Base-by-base conservation (phyloP, 1,139 yeast genomes). In the Magnusiomyces ingens region DNA sequence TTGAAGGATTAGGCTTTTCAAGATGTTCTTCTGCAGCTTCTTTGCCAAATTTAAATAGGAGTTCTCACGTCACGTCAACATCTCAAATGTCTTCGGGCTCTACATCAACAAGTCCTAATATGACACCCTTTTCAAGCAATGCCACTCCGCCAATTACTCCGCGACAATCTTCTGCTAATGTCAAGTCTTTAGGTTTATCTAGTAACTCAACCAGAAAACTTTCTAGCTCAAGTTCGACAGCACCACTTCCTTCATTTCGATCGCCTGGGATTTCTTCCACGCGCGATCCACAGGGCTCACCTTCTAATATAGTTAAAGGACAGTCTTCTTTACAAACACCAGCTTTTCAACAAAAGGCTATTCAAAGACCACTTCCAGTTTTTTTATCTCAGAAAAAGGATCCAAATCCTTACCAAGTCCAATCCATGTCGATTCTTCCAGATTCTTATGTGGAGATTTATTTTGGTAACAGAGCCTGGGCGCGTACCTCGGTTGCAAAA, bases 391-490 rank as follows among this genome's bases (percentile, higher is more conserved):
- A 40, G 21, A 13, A 40, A 40, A 40, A 40, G 21, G 18, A 38
- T 17, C 13, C 13, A n/a, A 8, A n/a, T 17, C 38, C 32, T 26
- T 26, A 5, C 8, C 32, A 26, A 26, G 8, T 26, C 8, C 32
- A 26, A 8, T 26, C 32, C 32, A 26, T 26, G 32, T 26, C 32
- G 8, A 26, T 8, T 8, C 32, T 37, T 18, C 42, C 41, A 6
- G 45, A 50, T 19, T 19, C 46, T 26, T 80, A 79, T 59, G 79
- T 81, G 1, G 85, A 80, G 60, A 77, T 80, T 3, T 69, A 75
- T 44, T 75, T 78, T 75, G 78, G 80, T 74, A 77, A 78, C 3
- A 69, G 73, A 52, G 78, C 80, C 1, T 79, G 82, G 79, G 78
- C 81, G 17, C 68, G 84, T 53, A 80, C 85, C 0, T 80, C 80